Evolutionary conservation across 164 flowering plant species (phyloP), one percentile per base, ranked within the genome.

Genomic region (Chimonanthus salicifolius): DNA sequence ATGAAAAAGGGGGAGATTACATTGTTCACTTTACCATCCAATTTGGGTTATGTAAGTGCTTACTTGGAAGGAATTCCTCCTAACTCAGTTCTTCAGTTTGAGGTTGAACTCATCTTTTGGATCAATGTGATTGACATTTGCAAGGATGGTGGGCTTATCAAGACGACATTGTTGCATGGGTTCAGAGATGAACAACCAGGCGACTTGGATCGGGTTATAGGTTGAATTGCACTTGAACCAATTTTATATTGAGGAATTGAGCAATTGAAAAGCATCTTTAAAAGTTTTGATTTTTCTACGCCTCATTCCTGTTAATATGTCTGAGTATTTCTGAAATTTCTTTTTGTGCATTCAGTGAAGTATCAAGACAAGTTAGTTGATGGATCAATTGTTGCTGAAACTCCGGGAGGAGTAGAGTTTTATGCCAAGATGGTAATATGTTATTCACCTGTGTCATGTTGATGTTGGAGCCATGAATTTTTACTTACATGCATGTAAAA

Each of bases 91-190:
- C 49, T 85, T 64, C 86, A 77, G 74, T 84, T 85, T 77, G 91
- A 91, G 74, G 88, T 88, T 2, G 91, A 91, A 64, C 89, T 91
- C 21, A 5, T 86, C 58, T 88, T 89, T 16, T 91, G 94, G 97
- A 82, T 85, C 60, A 77, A 76, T 0, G 88, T 91, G 16, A 78
- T 86, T 75, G 94, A 89, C 77, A 58, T 91, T 6, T 82, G 85
- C 78, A 91, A 79, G 78, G 97, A 88, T 78, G 91, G 91, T 72
- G 92, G 97, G 50, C 80, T 89, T 67, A 73, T 91, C 62, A 91
- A 91, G 86, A 88, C 80, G 78, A 77, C 86, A 47, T 43, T 91
- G 78, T 76, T 47, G 79, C 82, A 77, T 77, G 92, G 90, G 51
- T 75, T 78, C 67, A 82, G 69, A 51, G 73, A 76, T 62, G 87